Conservation (phyloP, 305 asterid species). For the Salvia sclarea region DNA sequence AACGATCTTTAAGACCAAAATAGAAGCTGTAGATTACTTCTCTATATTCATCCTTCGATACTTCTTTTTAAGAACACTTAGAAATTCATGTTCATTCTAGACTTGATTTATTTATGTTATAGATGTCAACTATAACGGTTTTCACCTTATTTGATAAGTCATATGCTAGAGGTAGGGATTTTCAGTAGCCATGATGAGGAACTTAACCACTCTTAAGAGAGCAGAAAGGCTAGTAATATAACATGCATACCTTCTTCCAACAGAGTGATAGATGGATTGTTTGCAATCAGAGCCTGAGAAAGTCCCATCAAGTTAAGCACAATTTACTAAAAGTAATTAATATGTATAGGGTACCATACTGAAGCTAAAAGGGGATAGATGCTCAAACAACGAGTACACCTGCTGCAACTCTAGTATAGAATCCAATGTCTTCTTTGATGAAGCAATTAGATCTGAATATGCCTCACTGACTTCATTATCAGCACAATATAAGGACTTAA, state of each 20-base stretch:
- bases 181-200: background rate
- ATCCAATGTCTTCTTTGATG: constrained; percentile 75
- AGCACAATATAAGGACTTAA: constrained; percentile 59
- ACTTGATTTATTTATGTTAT: background rate
- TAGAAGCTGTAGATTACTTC: background rate
- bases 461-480: constrained; percentile 60
- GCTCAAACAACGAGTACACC: constrained; percentile 43
- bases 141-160: too few relatives aligned
- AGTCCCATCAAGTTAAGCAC: constrained; percentile 5
- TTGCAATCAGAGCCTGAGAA: constrained; percentile 71
- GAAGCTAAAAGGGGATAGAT: constrained; percentile 14
- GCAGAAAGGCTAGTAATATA: background rate
- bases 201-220: constrained; percentile 3
- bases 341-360: constrained; percentile 20
- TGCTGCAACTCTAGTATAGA: constrained; percentile 75
- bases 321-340: background rate
- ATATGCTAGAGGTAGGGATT: background rate
- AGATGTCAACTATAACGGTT: background rate
- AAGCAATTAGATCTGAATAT: constrained; percentile 66
- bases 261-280: constrained; percentile 65
- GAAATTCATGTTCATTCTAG: background rate
- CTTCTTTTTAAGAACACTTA: background rate
- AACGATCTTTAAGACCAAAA: background rate
- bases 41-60: background rate
- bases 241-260: constrained; percentile 55